phyloP scores from a whole-genome alignment of 2,329 filamentous ascomycete species.

The Hypoxylon sp. region DNA sequence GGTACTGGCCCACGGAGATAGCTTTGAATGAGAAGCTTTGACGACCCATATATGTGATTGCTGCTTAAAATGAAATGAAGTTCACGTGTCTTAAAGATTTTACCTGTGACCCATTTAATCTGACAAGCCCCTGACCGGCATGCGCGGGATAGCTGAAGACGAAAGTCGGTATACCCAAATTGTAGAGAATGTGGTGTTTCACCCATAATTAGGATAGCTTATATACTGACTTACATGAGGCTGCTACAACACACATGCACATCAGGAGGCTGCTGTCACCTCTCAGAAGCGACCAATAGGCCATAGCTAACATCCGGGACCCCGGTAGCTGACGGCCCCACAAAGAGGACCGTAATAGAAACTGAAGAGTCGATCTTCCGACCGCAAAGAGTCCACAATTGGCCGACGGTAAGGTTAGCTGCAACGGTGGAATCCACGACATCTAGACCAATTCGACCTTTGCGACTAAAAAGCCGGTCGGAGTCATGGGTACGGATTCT shows the following conservation, averaged over 20 bases:
- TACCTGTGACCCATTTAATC: neutral
- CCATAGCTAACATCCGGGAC: constrained; percentile 24
- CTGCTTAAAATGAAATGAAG: neutral
- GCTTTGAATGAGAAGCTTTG: neutral
- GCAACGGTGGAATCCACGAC: constrained; percentile 28
- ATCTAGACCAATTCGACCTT: constrained; percentile 29
- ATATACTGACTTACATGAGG: constrained; percentile 4
- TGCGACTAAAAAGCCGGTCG: constrained; percentile 23
- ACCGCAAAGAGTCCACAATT: constrained; percentile 39
- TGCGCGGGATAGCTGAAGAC: neutral
- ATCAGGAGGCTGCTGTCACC: constrained; percentile 22
- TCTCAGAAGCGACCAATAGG: constrained; percentile 15
- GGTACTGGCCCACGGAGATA: neutral
- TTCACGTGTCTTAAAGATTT: neutral
- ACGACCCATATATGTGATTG: neutral
- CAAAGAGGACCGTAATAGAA: constrained; percentile 27
- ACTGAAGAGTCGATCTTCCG: constrained; percentile 36
- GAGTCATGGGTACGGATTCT: constrained; percentile 16
- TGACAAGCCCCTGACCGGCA: neutral
- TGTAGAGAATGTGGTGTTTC: neutral
- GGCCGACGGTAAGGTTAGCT: constrained; percentile 39
- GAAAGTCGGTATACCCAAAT: neutral
- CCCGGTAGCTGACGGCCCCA: constrained; percentile 38
- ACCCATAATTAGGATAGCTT: neutral
- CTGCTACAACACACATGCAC: constrained; percentile 13